These are phyloP conservation scores for Sisymbrium altissimum DNA, from an alignment of 345 rosid genomes.

Conservation along the genomic window DNA sequence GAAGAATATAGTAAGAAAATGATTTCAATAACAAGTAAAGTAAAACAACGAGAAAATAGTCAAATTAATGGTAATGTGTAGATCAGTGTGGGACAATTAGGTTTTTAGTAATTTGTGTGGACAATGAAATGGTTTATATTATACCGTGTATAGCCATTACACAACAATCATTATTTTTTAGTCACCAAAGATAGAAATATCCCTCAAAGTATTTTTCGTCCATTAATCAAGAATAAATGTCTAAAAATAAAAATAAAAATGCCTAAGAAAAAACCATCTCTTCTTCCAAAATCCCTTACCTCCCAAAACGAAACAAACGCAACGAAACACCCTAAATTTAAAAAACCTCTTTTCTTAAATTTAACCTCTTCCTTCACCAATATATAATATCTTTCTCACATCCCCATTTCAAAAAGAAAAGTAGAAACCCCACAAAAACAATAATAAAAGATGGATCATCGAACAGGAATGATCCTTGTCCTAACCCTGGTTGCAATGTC, in stretches of 20 bases:
- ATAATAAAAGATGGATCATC: constrained; percentile 5
- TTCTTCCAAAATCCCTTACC: constrained; percentile 24
- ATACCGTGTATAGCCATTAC: neutral
- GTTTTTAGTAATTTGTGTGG: neutral
- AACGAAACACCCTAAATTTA: constrained; percentile 23
- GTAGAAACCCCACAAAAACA: neutral
- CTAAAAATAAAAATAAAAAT: constrained; percentile 18
- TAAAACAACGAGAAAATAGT: neutral
- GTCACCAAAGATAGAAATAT: constrained; percentile 27
- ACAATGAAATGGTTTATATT: neutral
- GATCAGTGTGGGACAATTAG: neutral
- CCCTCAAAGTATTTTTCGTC: constrained; percentile 10
- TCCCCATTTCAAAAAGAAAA: constrained; percentile 13
- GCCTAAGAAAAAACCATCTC: neutral
- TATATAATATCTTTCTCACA: constrained; percentile 25
- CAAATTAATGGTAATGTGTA: neutral
- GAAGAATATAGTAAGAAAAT: neutral
- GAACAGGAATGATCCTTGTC: constrained; percentile 25
- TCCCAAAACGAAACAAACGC: constrained; percentile 30
- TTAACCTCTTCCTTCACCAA: constrained; percentile 25
- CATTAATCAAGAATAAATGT: constrained; percentile 6
- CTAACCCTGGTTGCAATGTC: constrained; percentile 13
- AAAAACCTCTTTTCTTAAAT: constrained; percentile 29
- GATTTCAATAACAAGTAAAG: neutral
- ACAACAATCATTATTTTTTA: neutral